phyloP scores from a whole-genome alignment of 768 basidiomycete genomes.

The Candolleomyces aberdarensis region DNA sequence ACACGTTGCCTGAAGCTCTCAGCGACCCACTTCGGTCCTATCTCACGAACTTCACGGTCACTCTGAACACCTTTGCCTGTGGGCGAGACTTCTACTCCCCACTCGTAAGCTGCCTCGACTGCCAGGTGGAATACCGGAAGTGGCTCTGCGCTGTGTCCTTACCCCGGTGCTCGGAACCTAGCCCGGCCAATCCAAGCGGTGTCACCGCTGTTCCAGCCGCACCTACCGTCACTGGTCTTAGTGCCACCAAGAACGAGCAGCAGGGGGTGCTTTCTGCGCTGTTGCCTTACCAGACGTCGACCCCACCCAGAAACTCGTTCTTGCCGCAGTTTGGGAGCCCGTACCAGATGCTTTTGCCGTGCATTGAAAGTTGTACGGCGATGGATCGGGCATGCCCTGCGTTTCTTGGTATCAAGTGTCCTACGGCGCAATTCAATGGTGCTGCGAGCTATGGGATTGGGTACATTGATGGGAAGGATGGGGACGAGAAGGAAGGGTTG shows the following conservation, averaged over 20 bases:
- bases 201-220: constrained; percentile 29
- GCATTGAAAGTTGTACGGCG: constrained; percentile 72
- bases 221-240: constrained; percentile 29
- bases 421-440: constrained; percentile 58
- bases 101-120: constrained; percentile 72
- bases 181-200: constrained; percentile 27
- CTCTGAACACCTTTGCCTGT: constrained; percentile 72
- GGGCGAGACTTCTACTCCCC: constrained; percentile 80
- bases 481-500: constrained; percentile 43
- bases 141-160: constrained; percentile 79
- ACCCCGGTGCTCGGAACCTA: constrained; percentile 68
- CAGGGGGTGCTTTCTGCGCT: constrained; percentile 50
- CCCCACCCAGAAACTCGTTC: constrained; percentile 40
- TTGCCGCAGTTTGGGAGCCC: constrained; percentile 41
- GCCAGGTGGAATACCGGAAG: constrained; percentile 64
- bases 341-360: constrained; percentile 71
- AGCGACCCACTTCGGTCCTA: constrained; percentile 50
- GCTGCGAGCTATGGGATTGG: constrained; percentile 72
- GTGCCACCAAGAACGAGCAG: constrained; percentile 21
- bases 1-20: constrained; percentile 49
- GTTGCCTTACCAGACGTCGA: constrained; percentile 31
- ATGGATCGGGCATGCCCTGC: constrained; percentile 76
- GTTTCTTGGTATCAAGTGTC: constrained; percentile 70
- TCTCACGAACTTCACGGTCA: constrained; percentile 71
- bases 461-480: constrained; percentile 57